These are phyloP conservation scores for Penicillium soppii DNA, from an alignment of 495 filamentous ascomycete genomes.

Conservation along the genomic window DNA sequence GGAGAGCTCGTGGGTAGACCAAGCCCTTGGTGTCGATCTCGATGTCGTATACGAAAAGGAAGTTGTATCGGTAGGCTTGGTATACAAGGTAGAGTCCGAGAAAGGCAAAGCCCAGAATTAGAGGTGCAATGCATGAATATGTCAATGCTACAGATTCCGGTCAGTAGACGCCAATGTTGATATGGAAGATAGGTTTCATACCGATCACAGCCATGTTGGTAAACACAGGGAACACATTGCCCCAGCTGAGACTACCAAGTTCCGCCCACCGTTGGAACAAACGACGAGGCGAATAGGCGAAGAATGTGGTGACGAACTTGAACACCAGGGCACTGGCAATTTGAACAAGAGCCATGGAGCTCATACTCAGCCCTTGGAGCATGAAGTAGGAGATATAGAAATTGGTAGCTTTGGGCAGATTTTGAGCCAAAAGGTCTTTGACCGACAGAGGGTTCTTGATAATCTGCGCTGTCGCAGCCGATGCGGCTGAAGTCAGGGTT, in stretches of 20 bases:
- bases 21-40: constrained; percentile 83
- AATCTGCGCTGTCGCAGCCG: constrained; percentile 64
- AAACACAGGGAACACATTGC: constrained; percentile 81
- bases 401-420: constrained; percentile 78
- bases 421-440: constrained; percentile 65
- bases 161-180: not conserved
- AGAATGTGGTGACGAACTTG: constrained; percentile 67
- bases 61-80: constrained; percentile 87
- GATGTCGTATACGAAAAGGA: constrained; percentile 83
- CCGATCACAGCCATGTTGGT: constrained; percentile 85
- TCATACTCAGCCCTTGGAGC: constrained; percentile 77
- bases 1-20: constrained; percentile 81
- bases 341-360: constrained; percentile 69
- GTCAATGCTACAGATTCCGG: constrained; percentile 52
- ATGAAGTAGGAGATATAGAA: constrained; percentile 93
- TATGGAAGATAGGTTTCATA: constrained; percentile 10
- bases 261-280: constrained; percentile 62
- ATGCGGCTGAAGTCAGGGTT: constrained; percentile 72
- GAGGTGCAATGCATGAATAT: constrained; percentile 81
- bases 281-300: constrained; percentile 62
- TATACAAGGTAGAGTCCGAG: constrained; percentile 80
- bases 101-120: constrained; percentile 80
- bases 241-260: constrained; percentile 68
- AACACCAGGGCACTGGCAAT: constrained; percentile 71
- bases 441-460: constrained; percentile 59